phyloP scores from a whole-genome alignment of 768 basidiomycete species.

The Lentinula guzmanii region DNA sequence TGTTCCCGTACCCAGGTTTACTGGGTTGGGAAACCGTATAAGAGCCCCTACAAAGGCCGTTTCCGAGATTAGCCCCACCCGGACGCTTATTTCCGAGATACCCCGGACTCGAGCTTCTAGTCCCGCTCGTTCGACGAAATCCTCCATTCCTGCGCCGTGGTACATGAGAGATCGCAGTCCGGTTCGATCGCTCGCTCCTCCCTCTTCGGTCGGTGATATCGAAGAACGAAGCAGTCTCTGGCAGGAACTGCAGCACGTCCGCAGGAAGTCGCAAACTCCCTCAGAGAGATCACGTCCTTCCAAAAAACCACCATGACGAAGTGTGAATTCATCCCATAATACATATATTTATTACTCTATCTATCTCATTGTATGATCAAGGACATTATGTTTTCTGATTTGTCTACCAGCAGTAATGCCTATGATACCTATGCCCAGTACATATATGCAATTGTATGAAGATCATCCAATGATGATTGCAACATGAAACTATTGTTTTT shows the following conservation, averaged over 20 bases:
- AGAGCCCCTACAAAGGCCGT: slow-evolving; percentile 16
- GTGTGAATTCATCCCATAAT: background rate
- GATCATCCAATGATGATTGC: too few species aligned
- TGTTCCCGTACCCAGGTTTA: background rate
- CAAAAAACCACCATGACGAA: slow-evolving; percentile 26
- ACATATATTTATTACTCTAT: background rate
- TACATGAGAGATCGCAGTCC: slow-evolving; percentile 5
- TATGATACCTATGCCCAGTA: background rate
- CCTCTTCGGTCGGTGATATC: slow-evolving; percentile 24
- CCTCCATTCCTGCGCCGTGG: slow-evolving; percentile 10
- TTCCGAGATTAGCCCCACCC: slow-evolving; percentile 24
- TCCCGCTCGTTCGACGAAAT: slow-evolving; percentile 16
- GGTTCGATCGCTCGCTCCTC: slow-evolving; percentile 11
- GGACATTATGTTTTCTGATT: background rate
- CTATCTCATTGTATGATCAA: background rate
- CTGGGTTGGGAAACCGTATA: background rate
- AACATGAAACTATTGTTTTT: too few species aligned
- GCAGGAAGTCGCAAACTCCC: slow-evolving; percentile 37
- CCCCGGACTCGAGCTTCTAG: slow-evolving; percentile 19
- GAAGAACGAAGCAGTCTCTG: slow-evolving; percentile 44
- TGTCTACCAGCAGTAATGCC: background rate
- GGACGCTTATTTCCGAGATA: slow-evolving; percentile 18
- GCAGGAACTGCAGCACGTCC: slow-evolving; percentile 49
- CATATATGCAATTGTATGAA: too few species aligned
- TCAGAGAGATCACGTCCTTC: slow-evolving; percentile 33